Evolutionary conservation across 345 rosid species (phyloP).

Genomic region (Melastoma malabathricum): DNA sequence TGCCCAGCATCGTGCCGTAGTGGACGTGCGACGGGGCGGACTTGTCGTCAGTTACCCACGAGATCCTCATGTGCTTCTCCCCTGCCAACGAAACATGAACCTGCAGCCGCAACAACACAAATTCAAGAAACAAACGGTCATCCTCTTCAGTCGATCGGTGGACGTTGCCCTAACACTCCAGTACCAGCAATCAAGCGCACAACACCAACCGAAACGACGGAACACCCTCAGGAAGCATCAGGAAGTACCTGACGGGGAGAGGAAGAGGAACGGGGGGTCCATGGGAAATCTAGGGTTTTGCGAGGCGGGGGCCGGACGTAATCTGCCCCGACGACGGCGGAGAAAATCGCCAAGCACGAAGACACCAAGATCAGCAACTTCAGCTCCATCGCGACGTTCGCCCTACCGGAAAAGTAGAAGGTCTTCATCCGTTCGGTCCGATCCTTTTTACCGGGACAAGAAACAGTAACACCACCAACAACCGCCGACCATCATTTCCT

Average conservation of each 20-base stretch:
- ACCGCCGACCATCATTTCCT: too few species aligned
- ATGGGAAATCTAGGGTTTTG: constrained; percentile 52
- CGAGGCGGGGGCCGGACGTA: constrained; percentile 77
- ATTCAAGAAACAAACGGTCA: background rate
- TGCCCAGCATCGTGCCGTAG: constrained; percentile 67
- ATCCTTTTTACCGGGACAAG: too few species aligned
- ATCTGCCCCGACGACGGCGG: constrained; percentile 24
- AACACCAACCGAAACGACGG: too few species aligned
- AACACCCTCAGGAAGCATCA: background rate
- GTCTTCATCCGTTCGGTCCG: too few species aligned
- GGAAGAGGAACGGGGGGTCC: constrained; percentile 35
- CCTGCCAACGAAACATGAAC: constrained; percentile 76
- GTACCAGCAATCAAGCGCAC: too few species aligned
- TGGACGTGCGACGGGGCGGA: constrained; percentile 56
- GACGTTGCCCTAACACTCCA: background rate
- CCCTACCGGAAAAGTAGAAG: too few species aligned
- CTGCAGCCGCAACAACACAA: constrained; percentile 19
- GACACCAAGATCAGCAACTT: constrained; percentile 10
- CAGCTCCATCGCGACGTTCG: too few species aligned
- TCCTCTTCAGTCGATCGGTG: constrained; percentile 5
- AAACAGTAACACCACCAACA: too few species aligned
- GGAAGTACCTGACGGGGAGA: constrained; percentile 62
- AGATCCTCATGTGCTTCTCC: constrained; percentile 63
- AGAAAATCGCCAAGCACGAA: constrained; percentile 16
- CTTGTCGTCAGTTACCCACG: constrained; percentile 63